Evolutionary conservation across 2,329 filamentous ascomycete species (phyloP).

Genomic region (Fonsecaea erecta): DNA sequence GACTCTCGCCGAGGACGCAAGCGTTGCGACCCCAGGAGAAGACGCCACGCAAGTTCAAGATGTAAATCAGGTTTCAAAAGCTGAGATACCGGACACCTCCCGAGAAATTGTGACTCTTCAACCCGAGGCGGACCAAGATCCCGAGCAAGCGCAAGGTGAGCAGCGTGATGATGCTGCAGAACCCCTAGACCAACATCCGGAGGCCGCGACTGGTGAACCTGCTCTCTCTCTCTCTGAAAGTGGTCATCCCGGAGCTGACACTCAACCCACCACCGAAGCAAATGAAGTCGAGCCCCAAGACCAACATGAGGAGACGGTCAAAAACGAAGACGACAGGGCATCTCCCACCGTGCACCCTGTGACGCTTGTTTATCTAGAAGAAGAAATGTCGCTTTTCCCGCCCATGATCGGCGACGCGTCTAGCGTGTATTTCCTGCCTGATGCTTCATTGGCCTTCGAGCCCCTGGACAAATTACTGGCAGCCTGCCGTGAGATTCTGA

Average conservation of each 20-base stretch:
- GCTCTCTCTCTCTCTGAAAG: background rate
- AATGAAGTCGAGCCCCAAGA: background rate
- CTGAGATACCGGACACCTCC: background rate
- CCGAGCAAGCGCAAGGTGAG: background rate
- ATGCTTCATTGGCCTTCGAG: slow-evolving; percentile 59
- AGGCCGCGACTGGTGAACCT: background rate
- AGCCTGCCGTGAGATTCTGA: slow-evolving; percentile 57
- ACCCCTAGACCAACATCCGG: background rate
- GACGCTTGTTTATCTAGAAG: slow-evolving; percentile 60
- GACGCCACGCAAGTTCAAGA: slow-evolving; percentile 5
- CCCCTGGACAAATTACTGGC: slow-evolving; percentile 61
- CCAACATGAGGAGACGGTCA: slow-evolving; percentile 7
- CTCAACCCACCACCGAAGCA: background rate
- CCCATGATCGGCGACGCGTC: slow-evolving; percentile 56
- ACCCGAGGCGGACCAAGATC: background rate
- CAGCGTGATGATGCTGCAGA: background rate
- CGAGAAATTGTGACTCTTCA: background rate
- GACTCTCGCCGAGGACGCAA: background rate
- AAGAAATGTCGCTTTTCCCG: slow-evolving; percentile 64
- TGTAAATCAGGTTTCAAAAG: background rate
- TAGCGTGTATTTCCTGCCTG: slow-evolving; percentile 61
- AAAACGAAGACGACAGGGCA: background rate
- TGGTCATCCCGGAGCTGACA: background rate
- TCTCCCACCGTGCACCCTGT: slow-evolving; percentile 49
- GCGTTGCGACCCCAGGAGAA: slow-evolving; percentile 2